Evolutionary conservation across 306 rosid genomes (phyloP), one percentile per base, ranked within the genome.

Genomic region (Cicer pinnatifidum): DNA sequence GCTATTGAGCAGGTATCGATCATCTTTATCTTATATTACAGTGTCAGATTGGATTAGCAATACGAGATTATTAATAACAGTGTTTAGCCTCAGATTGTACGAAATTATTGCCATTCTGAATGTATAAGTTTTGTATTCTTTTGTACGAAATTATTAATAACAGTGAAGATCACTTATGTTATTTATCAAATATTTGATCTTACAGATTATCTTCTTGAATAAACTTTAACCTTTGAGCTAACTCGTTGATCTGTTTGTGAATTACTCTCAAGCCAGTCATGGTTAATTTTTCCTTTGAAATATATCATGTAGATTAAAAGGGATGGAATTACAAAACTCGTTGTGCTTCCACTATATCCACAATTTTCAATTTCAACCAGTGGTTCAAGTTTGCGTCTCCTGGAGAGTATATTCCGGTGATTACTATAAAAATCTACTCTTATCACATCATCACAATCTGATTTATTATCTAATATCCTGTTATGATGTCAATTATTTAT

Each of bases 301-400:
- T 59, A 33, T 60, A 67, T 72, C 51, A 75, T 73, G 82, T 54
- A 93, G 98, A 93, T 93, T 70, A 93, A 93, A 89, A 86, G 73
- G 78, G 98, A 93, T 83, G 88, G 91, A 71, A 93, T 90, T 67
- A 83, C 91, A 43, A 93, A 89, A 84, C 98, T 93, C 81, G 98
- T 93, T n/a, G 98, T 93, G 73, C 97, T 93, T 82, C 98, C 98
- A 5, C 98, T 93, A 86, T 93, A 93, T 88, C 98, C 98, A 38
- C 98, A 93, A 86, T 93, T 93, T 87, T 93, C 98, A 81, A 93
- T 93, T 87, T 93, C 98, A 44, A 93, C 98, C 50, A 93, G 98
- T 40, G 98, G 98, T 72, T 93, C 98, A 82, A 93, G 98, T 88
- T 86, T 93, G 66, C 93, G 98, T 70, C 93, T 93, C 73, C 72